These are phyloP conservation scores for Boechera stricta DNA, from an alignment of 345 rosid genomes.

Conservation along the genomic window DNA sequence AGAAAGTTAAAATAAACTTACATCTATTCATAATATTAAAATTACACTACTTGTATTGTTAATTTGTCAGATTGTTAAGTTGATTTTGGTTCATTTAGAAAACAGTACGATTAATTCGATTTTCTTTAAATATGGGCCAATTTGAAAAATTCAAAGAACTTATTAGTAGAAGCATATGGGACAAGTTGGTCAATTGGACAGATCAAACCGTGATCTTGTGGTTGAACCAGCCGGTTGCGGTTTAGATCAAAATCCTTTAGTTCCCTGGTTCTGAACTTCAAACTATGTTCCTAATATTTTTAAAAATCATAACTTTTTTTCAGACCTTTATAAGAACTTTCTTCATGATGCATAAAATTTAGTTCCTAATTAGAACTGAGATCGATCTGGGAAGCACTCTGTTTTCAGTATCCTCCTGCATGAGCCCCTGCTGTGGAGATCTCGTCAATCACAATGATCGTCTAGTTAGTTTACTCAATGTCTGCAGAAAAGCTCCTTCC, in stretches of 20 bases:
- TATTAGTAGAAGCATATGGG: background rate
- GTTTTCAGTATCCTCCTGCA: conserved; percentile 41
- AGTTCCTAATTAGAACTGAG: background rate
- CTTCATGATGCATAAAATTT: background rate
- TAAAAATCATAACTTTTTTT: background rate
- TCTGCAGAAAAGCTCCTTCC: conserved; percentile 54
- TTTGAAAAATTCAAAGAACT: background rate
- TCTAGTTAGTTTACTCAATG: conserved; percentile 56
- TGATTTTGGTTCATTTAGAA: background rate
- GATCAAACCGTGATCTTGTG: conserved; percentile 13
- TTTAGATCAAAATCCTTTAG: background rate
- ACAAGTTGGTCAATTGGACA: conserved; percentile 1
- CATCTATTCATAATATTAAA: no score
- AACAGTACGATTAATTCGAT: background rate
- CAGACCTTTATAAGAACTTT: background rate
- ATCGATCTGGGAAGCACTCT: conserved; percentile 12
- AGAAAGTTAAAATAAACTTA: background rate
- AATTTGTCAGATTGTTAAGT: background rate
- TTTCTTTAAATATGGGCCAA: background rate
- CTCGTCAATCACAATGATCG: conserved; percentile 50
- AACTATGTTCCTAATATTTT: background rate
- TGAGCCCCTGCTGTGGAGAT: conserved; percentile 54
- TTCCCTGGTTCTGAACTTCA: background rate
- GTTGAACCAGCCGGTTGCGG: conserved; percentile 2
- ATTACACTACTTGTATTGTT: no score